Percentiles rank a stretch among this genome's conserved stretches.
Conservation (phyloP, 495 filamentous ascomycete species). For the Mytilinidion resinicola region DNA sequence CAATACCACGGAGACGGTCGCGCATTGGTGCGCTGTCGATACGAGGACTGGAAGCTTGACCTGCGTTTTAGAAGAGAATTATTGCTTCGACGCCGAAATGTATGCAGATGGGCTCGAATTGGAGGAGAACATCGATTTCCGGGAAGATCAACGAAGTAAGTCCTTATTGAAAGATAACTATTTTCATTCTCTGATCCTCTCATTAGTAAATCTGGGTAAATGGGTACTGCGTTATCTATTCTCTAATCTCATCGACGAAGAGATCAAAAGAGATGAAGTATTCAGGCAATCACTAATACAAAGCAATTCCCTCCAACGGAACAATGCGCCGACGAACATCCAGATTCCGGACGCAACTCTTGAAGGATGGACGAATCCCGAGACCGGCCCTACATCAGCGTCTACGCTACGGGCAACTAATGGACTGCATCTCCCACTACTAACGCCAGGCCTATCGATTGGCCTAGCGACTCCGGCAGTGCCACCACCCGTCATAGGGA, state of each 20-base stretch:
- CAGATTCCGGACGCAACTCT: slow-evolving; percentile 50
- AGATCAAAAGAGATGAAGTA: slow-evolving; percentile 70
- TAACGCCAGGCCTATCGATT: slow-evolving; percentile 73
- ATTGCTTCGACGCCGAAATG: slow-evolving; percentile 96
- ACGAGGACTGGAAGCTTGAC: slow-evolving; percentile 85
- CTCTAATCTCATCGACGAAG: slow-evolving; percentile 78
- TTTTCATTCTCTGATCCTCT: not conserved
- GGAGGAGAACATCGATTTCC: slow-evolving; percentile 67
- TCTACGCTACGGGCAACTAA: slow-evolving; percentile 62
- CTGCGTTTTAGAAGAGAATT: slow-evolving; percentile 86
- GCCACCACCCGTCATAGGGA: slow-evolving; percentile 21
- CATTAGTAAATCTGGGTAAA: slow-evolving; percentile 85
- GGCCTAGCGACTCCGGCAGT: slow-evolving; percentile 65
- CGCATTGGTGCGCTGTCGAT: slow-evolving; percentile 93
- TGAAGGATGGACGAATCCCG: slow-evolving; percentile 43
- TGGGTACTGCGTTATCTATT: slow-evolving; percentile 96
- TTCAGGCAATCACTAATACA: slow-evolving; percentile 63
- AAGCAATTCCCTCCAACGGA: slow-evolving; percentile 50
- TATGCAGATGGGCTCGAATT: slow-evolving; percentile 83
- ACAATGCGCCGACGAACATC: slow-evolving; percentile 59
- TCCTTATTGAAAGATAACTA: not conserved
- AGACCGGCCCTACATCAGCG: slow-evolving; percentile 45
- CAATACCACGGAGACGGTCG: slow-evolving; percentile 80
- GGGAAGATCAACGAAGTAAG: slow-evolving; percentile 92
- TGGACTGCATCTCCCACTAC: slow-evolving; percentile 47